A percentile compares a stretch with the other conserved stretches of the same genome.
These are phyloP conservation scores for Bassia scoparia DNA, from an alignment of 148 eudicot genomes.

Conservation along the genomic window DNA sequence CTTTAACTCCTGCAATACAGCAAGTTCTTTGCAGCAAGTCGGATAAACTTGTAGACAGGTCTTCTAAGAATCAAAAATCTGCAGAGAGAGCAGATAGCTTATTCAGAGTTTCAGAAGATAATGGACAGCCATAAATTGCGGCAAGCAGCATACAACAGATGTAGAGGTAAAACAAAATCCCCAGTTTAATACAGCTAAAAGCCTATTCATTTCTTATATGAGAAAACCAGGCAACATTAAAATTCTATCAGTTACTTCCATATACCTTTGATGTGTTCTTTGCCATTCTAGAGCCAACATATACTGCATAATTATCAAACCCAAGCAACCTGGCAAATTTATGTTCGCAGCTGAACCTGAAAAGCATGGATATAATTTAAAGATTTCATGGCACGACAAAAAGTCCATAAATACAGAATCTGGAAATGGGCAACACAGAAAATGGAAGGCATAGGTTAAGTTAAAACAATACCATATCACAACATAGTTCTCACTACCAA, in stretches of 20 bases:
- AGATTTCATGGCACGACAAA: background rate
- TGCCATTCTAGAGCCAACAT: constrained; percentile 69
- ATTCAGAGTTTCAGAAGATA: constrained; percentile 13
- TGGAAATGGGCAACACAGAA: background rate
- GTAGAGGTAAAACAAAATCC: no score
- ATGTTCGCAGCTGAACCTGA: constrained; percentile 83
- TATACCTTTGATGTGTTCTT: constrained; percentile 77
- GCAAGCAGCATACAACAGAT: no score
- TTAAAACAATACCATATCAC: background rate
- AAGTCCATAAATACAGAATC: background rate
- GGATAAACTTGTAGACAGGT: constrained; percentile 66
- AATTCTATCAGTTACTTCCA: constrained; percentile 7
- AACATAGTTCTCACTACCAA: constrained; percentile 52
- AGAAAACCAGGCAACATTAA: constrained; percentile 7
- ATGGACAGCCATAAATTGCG: background rate
- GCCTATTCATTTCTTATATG: background rate
- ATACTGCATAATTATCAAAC: constrained; percentile 81
- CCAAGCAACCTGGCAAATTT: constrained; percentile 89
- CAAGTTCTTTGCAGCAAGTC: constrained; percentile 74
- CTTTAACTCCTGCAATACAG: constrained; percentile 72
- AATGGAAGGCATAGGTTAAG: background rate
- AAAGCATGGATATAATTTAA: background rate
- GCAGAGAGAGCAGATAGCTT: constrained; percentile 24
- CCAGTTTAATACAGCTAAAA: background rate
- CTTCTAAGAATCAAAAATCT: constrained; percentile 94